Evolutionary conservation across 148 eudicot genomes (phyloP).

Genomic region (Pharnaceum exiguum): DNA sequence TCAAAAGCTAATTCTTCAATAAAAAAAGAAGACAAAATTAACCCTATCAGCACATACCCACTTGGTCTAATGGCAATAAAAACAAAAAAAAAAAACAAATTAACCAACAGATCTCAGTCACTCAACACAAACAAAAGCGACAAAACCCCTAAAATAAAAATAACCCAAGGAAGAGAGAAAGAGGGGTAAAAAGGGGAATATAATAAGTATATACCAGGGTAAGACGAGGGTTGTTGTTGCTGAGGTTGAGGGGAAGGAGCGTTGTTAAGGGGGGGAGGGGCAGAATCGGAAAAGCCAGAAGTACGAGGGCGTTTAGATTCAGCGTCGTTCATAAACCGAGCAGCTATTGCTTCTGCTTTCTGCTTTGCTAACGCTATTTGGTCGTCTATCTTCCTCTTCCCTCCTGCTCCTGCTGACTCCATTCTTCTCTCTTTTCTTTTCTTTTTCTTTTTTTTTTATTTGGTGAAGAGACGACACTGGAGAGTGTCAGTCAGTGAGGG

Average conservation of each 20-base stretch:
- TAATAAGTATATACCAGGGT: conserved; percentile 10
- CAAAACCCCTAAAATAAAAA: too few relatives aligned
- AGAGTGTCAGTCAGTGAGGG: too few relatives aligned
- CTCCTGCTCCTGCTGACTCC: conserved; percentile 22
- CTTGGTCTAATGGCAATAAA: too few relatives aligned
- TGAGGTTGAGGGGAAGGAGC: conserved; percentile 8
- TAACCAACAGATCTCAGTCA: too few relatives aligned
- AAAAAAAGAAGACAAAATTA: too few relatives aligned
- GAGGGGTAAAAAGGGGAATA: neutral
- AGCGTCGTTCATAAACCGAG: conserved; percentile 28
- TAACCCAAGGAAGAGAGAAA: too few relatives aligned
- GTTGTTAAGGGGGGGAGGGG: conserved; percentile 1
- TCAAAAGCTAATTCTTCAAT: too few relatives aligned
- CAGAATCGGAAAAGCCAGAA: neutral
- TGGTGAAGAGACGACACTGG: too few relatives aligned
- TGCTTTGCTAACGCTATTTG: conserved; percentile 37
- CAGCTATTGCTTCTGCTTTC: conserved; percentile 38
- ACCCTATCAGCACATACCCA: too few relatives aligned
- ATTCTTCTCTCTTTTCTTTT: neutral
- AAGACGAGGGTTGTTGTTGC: conserved; percentile 16
- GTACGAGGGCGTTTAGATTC: conserved; percentile 33
- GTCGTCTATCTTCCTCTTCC: conserved; percentile 41
- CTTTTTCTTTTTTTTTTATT: neutral
- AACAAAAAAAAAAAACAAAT: too few relatives aligned
- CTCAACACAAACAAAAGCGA: too few relatives aligned